Evolutionary conservation across 2,329 filamentous ascomycete species (phyloP).

Genomic region (Talaromyces sp.): DNA sequence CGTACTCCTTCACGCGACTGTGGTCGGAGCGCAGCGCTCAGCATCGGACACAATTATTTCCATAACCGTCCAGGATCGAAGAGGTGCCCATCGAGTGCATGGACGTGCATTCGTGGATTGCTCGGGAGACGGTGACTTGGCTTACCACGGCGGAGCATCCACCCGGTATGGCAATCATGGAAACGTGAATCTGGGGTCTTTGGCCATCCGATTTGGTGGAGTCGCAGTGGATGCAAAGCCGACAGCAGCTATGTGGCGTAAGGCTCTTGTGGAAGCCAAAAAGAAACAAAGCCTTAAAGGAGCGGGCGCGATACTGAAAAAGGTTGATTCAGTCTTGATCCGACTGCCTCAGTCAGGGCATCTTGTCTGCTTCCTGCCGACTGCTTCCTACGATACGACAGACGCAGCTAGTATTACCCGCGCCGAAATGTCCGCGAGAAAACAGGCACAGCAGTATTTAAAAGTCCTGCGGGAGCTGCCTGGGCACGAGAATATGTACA

Average conservation of each 20-base stretch:
- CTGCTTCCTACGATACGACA: not conserved
- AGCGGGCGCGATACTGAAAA: not conserved
- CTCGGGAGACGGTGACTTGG: conserved; percentile 2
- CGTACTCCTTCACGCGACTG: not conserved
- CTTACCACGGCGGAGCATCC: not conserved
- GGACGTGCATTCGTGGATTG: conserved; percentile 1
- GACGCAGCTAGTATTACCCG: not conserved
- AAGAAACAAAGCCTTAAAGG: not conserved
- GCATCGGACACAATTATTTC: not conserved
- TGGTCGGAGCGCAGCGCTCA: not conserved
- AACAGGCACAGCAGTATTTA: not conserved
- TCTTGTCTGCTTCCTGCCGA: not conserved
- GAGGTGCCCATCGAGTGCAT: not conserved
- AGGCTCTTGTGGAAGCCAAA: not conserved
- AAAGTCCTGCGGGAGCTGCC: not conserved
- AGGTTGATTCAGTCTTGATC: not conserved
- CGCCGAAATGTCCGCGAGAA: not conserved
- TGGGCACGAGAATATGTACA: not conserved
- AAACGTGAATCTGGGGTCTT: not conserved
- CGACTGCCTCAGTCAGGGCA: not conserved
- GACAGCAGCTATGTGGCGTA: not conserved
- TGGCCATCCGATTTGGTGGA: not conserved
- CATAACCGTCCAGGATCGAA: not conserved
- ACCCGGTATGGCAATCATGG: conserved; percentile 3
- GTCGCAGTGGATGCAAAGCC: not conserved